Conservation (phyloP, 148 eudicot genomes). For the Camellia japonica region DNA sequence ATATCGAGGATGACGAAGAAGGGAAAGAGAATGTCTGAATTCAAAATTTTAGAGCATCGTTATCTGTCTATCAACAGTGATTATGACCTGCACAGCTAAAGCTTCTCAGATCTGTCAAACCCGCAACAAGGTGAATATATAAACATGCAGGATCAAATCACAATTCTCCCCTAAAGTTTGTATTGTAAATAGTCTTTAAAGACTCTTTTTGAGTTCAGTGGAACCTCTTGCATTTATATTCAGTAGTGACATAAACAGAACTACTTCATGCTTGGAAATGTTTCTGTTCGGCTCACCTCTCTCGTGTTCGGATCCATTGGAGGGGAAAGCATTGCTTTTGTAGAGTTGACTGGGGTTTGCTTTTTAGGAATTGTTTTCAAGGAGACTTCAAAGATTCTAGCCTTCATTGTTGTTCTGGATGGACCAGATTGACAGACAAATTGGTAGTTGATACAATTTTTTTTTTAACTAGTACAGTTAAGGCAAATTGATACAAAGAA, state of each 20-base stretch:
- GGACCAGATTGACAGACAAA: background rate
- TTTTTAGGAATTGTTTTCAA: background rate
- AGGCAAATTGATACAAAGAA: background rate
- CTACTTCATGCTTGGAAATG: background rate
- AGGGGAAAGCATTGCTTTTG: background rate
- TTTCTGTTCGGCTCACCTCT: too few relatives aligned
- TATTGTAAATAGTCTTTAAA: background rate
- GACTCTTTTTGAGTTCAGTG: background rate
- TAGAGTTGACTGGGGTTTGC: background rate
- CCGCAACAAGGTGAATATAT: background rate
- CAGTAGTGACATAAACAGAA: background rate
- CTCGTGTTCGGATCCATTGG: too few relatives aligned
- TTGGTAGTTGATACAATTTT: too few relatives aligned
- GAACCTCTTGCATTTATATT: background rate
- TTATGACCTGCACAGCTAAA: background rate
- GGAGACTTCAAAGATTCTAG: background rate
- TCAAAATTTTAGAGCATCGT: background rate
- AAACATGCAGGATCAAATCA: background rate
- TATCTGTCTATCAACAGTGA: background rate
- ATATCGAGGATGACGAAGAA: conserved; percentile 66
- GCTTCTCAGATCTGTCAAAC: background rate
- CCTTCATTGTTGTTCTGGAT: background rate
- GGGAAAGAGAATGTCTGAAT: conserved; percentile 23
- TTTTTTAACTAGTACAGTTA: background rate
- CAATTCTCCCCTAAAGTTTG: background rate